phyloP scores from a whole-genome alignment of 2,329 filamentous ascomycete species.

The Fusarium aywerte region DNA sequence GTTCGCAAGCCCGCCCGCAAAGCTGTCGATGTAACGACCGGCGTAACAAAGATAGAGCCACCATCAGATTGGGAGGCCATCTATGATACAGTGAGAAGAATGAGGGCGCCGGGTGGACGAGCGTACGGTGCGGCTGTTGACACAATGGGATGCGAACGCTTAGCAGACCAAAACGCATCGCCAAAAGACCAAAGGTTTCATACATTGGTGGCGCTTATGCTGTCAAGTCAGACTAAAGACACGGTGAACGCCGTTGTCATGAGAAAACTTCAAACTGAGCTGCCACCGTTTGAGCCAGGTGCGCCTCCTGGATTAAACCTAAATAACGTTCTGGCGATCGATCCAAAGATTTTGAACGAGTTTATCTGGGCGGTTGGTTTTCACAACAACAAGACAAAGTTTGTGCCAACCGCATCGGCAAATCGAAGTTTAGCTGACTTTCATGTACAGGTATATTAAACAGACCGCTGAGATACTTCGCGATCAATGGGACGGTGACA shows the following conservation, averaged over 20 bases:
- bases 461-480: conserved; percentile 76
- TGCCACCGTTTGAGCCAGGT: conserved; percentile 63
- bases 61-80: conserved; percentile 86
- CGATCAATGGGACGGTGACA: conserved; percentile 77
- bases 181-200: conserved; percentile 78
- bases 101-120: conserved; percentile 69
- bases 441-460: conserved; percentile 69
- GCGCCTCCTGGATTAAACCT: conserved; percentile 71
- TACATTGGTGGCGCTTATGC: conserved; percentile 87
- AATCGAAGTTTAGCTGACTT: conserved; percentile 30
- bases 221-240: conserved; percentile 93
- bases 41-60: conserved; percentile 59
- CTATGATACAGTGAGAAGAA: conserved; percentile 79
- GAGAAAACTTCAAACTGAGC: conserved; percentile 78
- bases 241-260: conserved; percentile 89
- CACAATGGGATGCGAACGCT: conserved; percentile 92
- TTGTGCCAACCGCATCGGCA: conserved; percentile 15
- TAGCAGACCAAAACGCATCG: conserved; percentile 66
- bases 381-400: conserved; percentile 91
- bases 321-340: conserved; percentile 78
- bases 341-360: conserved; percentile 72
- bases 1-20: conserved; percentile 61
- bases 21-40: conserved; percentile 55
- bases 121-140: conserved; percentile 86
- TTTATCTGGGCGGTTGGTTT: conserved; percentile 89